These are phyloP conservation scores for Phytophthora boehmeriae DNA, from an alignment of 352 stramenopile species.

Conservation along the genomic window DNA sequence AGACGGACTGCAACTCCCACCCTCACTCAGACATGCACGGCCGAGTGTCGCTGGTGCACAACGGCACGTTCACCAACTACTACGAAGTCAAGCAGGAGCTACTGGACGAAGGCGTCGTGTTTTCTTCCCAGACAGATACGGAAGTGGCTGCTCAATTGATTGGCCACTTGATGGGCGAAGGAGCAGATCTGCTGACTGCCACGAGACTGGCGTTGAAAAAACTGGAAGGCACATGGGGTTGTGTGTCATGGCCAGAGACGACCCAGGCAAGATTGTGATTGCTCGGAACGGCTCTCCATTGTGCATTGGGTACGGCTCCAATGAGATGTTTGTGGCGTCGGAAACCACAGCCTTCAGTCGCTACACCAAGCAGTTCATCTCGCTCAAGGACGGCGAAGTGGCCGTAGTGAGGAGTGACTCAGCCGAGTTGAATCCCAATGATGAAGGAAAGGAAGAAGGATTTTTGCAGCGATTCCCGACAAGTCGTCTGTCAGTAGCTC, in stretches of 20 bases:
- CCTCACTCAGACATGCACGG: conserved; percentile 95
- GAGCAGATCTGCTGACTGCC: conserved; percentile 85
- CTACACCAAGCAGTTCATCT: conserved; percentile 98
- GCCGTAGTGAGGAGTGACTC: conserved; percentile 94
- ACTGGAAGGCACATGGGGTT: conserved; percentile 97
- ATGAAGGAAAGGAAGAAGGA: conserved; percentile 76
- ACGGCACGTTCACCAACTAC: conserved; percentile 99
- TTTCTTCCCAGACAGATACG: conserved; percentile 97
- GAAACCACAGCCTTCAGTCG: conserved; percentile 94
- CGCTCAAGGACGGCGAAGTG: conserved; percentile 96
- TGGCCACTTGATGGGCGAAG: conserved; percentile 89
- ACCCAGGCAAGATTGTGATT: conserved; percentile 96
- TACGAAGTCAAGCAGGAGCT: conserved; percentile 91
- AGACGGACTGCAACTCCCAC: conserved; percentile 99
- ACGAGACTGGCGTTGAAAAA: conserved; percentile 88
- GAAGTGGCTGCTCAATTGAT: conserved; percentile 99
- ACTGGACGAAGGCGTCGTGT: conserved; percentile 89
- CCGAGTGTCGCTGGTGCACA: conserved; percentile 97
- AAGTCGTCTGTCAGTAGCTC: conserved; percentile 88
- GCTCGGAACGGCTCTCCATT: conserved; percentile 96
- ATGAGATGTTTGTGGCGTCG: conserved; percentile 96
- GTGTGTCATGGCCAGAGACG: conserved; percentile 92
- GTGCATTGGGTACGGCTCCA: conserved; percentile 90
- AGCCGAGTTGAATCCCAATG: conserved; percentile 90
- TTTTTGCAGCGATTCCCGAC: conserved; percentile 89